Conservation (phyloP, 1,139 yeast genomes). For the Komagataea norvegica region DNA sequence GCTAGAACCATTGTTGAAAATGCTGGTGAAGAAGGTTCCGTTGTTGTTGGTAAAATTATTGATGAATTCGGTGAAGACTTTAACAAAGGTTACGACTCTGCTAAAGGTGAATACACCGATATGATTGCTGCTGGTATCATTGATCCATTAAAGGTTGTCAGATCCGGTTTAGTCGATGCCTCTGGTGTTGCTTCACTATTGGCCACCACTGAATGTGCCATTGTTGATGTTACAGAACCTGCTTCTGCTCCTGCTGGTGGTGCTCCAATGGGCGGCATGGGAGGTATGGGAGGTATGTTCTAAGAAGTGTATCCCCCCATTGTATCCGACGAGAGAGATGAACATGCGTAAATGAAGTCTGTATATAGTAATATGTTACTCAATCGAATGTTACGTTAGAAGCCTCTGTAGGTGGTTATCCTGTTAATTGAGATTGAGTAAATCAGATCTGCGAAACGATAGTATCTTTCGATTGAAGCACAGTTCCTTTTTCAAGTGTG, state of each 20-base stretch:
- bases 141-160: constrained; percentile 98
- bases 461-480: too few relatives aligned
- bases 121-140: constrained; percentile 97
- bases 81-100: constrained; percentile 90
- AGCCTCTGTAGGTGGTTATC: neutral
- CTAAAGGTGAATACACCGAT: constrained; percentile 91
- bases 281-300: constrained; percentile 51
- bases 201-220: constrained; percentile 98
- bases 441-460: too few relatives aligned
- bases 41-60: constrained; percentile 87
- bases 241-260: constrained; percentile 62
- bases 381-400: neutral
- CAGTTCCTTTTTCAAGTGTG: too few relatives aligned
- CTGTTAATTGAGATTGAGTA: too few relatives aligned
- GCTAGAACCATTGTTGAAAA: constrained; percentile 96
- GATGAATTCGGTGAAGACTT: constrained; percentile 83
- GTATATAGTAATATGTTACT: constrained; percentile 4
- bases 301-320: constrained; percentile 11
- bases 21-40: constrained; percentile 99
- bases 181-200: constrained; percentile 96
- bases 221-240: constrained; percentile 94
- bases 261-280: constrained; percentile 60
- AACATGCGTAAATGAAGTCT: neutral
- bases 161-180: constrained; percentile 95
- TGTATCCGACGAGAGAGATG: too few relatives aligned